Conservation (phyloP, 2,329 filamentous ascomycete genomes). For the Colletotrichum lentis region DNA sequence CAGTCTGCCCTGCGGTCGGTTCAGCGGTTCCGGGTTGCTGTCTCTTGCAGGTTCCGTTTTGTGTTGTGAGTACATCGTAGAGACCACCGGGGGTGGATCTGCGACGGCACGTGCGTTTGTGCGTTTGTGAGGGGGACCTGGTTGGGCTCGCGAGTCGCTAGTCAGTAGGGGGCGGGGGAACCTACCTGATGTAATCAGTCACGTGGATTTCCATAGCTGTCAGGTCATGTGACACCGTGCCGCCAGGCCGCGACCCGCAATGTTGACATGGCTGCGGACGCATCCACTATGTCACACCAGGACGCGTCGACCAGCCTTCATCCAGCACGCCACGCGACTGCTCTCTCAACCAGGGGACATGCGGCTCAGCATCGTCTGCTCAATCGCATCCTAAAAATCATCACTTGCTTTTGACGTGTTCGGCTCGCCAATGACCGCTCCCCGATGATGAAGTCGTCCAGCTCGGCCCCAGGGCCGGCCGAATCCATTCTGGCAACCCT, state of each 20-base stretch:
- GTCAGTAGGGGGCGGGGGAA: too few relatives aligned
- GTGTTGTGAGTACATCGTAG: not conserved
- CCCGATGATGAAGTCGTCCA: constrained; percentile 33
- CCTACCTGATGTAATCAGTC: too few relatives aligned
- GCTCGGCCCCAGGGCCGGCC: constrained; percentile 33
- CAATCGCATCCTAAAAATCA: not conserved
- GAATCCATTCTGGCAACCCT: constrained; percentile 57
- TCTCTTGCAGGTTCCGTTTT: not conserved
- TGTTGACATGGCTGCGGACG: not conserved
- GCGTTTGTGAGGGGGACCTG: too few relatives aligned
- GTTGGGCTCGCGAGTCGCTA: too few relatives aligned
- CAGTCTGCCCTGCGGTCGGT: not conserved
- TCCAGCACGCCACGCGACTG: not conserved
- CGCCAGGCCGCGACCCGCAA: constrained; percentile 10
- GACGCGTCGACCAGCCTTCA: constrained; percentile 23
- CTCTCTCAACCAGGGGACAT: not conserved
- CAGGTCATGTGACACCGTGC: constrained; percentile 28
- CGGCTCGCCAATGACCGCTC: constrained; percentile 10
- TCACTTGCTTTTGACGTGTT: not conserved
- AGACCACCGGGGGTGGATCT: not conserved
- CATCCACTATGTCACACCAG: not conserved
- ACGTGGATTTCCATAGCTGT: accelerated
- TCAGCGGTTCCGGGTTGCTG: not conserved
- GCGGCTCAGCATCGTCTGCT: not conserved
- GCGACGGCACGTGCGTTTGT: constrained; percentile 7